Evolutionary conservation across 352 stramenopile genomes (phyloP).

Genomic region (Stramenopiles sp.): DNA sequence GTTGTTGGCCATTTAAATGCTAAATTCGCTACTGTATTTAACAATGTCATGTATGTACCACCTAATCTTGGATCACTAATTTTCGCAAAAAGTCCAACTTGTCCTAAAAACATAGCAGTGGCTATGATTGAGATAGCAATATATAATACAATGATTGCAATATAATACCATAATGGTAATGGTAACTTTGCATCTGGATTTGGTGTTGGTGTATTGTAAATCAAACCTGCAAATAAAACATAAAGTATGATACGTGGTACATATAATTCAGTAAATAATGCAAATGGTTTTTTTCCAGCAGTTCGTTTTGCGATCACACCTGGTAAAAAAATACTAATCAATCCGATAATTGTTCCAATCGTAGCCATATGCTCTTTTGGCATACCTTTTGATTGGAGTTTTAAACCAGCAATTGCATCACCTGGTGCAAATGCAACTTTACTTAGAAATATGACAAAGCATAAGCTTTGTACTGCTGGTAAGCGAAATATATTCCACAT

Average conservation of each 20-base stretch:
- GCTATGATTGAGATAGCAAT: not conserved
- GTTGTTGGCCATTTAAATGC: conserved; percentile 66
- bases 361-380: not conserved
- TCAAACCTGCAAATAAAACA: not conserved
- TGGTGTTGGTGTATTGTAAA: not conserved
- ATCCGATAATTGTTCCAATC: not conserved
- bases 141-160: not conserved
- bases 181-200: too few species aligned
- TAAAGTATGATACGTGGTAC: not conserved
- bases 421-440: conserved; percentile 70
- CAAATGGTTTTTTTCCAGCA: not conserved
- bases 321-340: not conserved
- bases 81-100: conserved; percentile 95
- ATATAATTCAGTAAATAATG: not conserved
- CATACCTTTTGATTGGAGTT: conserved; percentile 26
- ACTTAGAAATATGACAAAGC: conserved; percentile 62
- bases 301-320: not conserved
- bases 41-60: conserved; percentile 96
- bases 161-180: not conserved
- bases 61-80: conserved; percentile 91
- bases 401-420: conserved; percentile 68
- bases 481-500: conserved; percentile 59
- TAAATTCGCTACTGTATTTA: conserved; percentile 96
- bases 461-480: conserved; percentile 52
- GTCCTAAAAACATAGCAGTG: conserved; percentile 30